A percentile compares a stretch with the other conserved stretches of the same genome.
These are phyloP conservation scores for Periconia sp. DNA, from an alignment of 2,329 filamentous ascomycete species.

Conservation along the genomic window DNA sequence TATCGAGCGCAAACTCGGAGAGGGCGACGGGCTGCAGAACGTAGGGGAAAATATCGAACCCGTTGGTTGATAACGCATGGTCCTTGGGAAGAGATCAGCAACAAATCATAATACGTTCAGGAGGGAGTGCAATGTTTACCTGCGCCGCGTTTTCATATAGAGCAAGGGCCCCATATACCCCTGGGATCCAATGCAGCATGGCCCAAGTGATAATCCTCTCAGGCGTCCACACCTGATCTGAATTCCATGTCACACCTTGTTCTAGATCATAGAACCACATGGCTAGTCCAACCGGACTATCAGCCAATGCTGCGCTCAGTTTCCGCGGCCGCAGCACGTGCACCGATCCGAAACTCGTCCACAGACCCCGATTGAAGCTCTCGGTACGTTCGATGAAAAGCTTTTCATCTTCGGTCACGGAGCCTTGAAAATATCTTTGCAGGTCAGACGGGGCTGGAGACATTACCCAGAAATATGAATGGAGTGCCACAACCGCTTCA, in stretches of 20 bases:
- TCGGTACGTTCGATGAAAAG: background rate
- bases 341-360: background rate
- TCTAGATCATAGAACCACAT: background rate
- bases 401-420: background rate
- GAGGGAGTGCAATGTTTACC: background rate
- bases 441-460: background rate
- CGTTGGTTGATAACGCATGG: background rate
- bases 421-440: background rate
- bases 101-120: background rate
- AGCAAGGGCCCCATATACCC: background rate
- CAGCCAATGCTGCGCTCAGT: background rate
- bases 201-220: background rate
- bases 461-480: background rate
- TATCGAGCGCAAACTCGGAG: background rate
- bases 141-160: background rate
- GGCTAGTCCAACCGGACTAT: background rate
- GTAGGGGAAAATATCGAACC: background rate
- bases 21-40: background rate
- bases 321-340: background rate
- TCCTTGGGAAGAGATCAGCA: background rate
- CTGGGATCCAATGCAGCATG: background rate
- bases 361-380: background rate
- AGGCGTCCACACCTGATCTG: conserved; percentile 1
- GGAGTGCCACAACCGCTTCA: background rate
- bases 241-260: background rate